phyloP scores from a whole-genome alignment of 2,329 filamentous ascomycete genomes.

The Geosmithia morbida region DNA sequence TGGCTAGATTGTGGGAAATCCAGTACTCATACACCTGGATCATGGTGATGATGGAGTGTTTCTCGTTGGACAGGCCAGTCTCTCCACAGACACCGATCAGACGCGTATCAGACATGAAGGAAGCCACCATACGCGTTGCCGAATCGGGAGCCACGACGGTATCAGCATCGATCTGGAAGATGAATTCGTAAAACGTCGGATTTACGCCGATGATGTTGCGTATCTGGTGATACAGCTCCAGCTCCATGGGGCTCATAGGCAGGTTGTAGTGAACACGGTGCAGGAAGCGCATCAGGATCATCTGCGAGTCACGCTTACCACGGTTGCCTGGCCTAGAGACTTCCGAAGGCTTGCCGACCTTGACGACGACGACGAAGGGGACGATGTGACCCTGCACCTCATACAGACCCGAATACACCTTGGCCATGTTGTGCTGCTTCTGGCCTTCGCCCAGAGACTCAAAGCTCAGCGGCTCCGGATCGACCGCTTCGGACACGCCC shows the following conservation, averaged over 20 bases:
- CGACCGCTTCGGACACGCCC: conserved; percentile 82
- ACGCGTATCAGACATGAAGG: conserved; percentile 82
- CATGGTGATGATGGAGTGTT: conserved; percentile 91
- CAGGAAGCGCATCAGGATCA: conserved; percentile 97
- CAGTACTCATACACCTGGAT: conserved; percentile 99
- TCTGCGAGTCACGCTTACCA: conserved; percentile 98
- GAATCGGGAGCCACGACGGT: conserved; percentile 85
- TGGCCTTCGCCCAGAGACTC: conserved; percentile 89
- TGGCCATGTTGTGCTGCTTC: conserved; percentile 99
- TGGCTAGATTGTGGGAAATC: conserved; percentile 93
- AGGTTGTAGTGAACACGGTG: conserved; percentile 98
- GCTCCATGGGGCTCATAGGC: conserved; percentile 87
- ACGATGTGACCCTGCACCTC: conserved; percentile 98
- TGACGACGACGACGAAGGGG: conserved; percentile 91
- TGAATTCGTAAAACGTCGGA: conserved; percentile 94
- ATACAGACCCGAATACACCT: conserved; percentile 94
- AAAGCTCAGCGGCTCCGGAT: conserved; percentile 92
- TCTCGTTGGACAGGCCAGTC: conserved; percentile 84
- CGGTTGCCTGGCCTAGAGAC: conserved; percentile 90
- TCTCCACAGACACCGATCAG: conserved; percentile 94
- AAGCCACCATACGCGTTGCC: conserved; percentile 78
- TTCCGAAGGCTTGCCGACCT: conserved; percentile 95
- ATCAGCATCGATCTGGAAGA: conserved; percentile 94
- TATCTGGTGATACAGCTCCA: conserved; percentile 98
- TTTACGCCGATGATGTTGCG: conserved; percentile 98